Evolutionary conservation across 2,329 filamentous ascomycete species (phyloP), one percentile per base, ranked within the genome.

Genomic region (Epichloe bromicola): DNA sequence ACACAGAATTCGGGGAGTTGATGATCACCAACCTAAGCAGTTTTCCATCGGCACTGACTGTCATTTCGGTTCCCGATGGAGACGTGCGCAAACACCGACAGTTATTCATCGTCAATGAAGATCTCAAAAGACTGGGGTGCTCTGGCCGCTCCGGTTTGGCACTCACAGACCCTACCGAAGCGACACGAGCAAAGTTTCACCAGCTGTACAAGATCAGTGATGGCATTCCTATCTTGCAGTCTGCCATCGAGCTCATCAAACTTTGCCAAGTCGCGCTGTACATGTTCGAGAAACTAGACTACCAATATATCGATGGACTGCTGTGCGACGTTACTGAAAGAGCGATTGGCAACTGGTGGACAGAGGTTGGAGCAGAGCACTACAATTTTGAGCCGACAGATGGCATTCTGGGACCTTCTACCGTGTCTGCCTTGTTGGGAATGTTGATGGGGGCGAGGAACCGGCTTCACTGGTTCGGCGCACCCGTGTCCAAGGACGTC

Each of bases 281-380:
- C 61, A 73, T 96, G 54, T 98, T 96, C 66, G 87, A 85, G 50
- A 88, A 90, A 64, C 72, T 97, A 5, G 83, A 87, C n/a, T 78
- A 84, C 33, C 86, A 90, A 57, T 97, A 95, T 63, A 86, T 88
- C 7, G 93, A 98, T 61, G 93, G 93, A 0, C 70, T 96, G 23
- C 76, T 98, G 3, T 98, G 93, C 65, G 93, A 98, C 68, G 75
- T 93, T 42, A 97, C 93, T 0, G 93, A 98, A 65, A 83, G 78
- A 55, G 88, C 90, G 2, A 82, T 97, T 59, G 85, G 83, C 55
- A 87, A 96, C 65, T 98, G 93, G 93, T 97, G 93, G 93, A 83
- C 86, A 1, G 88, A 95, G 60, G 85, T 96, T 53, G 93, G 93
- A 2, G 84, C 83, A 0, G 91, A 97, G 57, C 84, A 93, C 61